Evolutionary conservation across 495 filamentous ascomycete genomes (phyloP), one percentile per base, ranked within the genome.

Genomic region (Recurvomyces mirabilis): DNA sequence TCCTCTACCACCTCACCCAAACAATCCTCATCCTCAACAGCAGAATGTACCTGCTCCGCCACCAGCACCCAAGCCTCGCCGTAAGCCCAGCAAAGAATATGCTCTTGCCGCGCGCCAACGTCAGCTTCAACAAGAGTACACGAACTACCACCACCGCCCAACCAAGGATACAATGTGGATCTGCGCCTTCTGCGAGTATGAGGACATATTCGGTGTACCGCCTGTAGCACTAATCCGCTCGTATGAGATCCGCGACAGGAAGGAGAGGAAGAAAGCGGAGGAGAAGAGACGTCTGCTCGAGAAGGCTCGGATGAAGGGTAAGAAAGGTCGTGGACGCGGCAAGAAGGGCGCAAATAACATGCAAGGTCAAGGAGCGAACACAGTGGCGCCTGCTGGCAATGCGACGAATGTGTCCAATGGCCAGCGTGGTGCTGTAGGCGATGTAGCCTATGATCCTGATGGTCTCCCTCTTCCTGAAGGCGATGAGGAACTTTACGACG

Each of bases 161-260:
- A 72, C 71, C 21, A 60, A 72, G 24, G 80, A 87, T 52, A 85
- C 93, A 48, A 74, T 84, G 20, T 96, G 88, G 86, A 85, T 95
- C 36, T 98, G 91, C 63, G 87, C 65, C 33, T 67, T 65, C 49
- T 67, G 64, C 56, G 63, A 65, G 49, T 67, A 67, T 48, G 61
- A 67, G 41, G 46, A 43, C 41, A 67, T 67, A 29, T 67, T 67
- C 44, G 63, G 88, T 13, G 68, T 66, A 33, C 81, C 84, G 4
- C 91, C 89, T 0, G 72, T 77, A 51, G 88, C 89, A 31, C 64
- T 96, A 38, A 86, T 95, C 46, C 75, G 84, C 28, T 81, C 88
- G 52, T 96, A 95, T 54, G 89, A 96, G 63, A 81, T 88, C 62
- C 94, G 94, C 59, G 89, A 94, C 59, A 78, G 86, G 15, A 80